phyloP scores from a whole-genome alignment of 2,329 filamentous ascomycete species.

The Ascochyta clinopodiicola region DNA sequence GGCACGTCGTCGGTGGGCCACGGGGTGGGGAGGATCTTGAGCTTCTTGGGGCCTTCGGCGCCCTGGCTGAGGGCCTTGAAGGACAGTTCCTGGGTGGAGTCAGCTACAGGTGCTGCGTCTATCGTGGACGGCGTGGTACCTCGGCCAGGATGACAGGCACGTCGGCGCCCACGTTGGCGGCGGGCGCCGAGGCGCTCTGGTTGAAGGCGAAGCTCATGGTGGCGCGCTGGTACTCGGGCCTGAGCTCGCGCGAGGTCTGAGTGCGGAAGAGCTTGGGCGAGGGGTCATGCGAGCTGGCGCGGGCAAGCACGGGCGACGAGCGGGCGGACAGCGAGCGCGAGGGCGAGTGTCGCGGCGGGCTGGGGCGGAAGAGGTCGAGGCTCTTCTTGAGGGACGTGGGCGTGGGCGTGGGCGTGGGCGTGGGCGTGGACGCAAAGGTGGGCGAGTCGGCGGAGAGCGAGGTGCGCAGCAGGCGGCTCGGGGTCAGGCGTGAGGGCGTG shows the following conservation, averaged over 20 bases:
- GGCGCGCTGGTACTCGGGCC: slow-evolving; percentile 34
- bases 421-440: neutral
- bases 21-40: slow-evolving; percentile 76
- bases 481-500: slow-evolving; percentile 7
- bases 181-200: slow-evolving; percentile 50
- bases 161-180: slow-evolving; percentile 65
- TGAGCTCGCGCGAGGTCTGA: slow-evolving; percentile 36
- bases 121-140: slow-evolving; percentile 54
- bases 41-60: slow-evolving; percentile 79
- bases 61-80: slow-evolving; percentile 67
- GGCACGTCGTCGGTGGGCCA: slow-evolving; percentile 77
- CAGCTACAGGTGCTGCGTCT: neutral
- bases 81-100: slow-evolving; percentile 65
- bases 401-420: neutral
- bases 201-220: slow-evolving; percentile 72
- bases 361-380: slow-evolving; percentile 33
- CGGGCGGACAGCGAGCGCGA: slow-evolving; percentile 22
- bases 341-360: slow-evolving; percentile 28
- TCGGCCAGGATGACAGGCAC: slow-evolving; percentile 83
- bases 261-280: slow-evolving; percentile 27
- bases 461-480: slow-evolving; percentile 5
- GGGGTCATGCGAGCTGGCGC: slow-evolving; percentile 38
- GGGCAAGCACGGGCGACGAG: slow-evolving; percentile 21
- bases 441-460: slow-evolving; percentile 11
- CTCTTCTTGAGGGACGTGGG: slow-evolving; percentile 17